Base-by-base conservation (phyloP, 305 asterid species). In the Solanum chacoense region DNA sequence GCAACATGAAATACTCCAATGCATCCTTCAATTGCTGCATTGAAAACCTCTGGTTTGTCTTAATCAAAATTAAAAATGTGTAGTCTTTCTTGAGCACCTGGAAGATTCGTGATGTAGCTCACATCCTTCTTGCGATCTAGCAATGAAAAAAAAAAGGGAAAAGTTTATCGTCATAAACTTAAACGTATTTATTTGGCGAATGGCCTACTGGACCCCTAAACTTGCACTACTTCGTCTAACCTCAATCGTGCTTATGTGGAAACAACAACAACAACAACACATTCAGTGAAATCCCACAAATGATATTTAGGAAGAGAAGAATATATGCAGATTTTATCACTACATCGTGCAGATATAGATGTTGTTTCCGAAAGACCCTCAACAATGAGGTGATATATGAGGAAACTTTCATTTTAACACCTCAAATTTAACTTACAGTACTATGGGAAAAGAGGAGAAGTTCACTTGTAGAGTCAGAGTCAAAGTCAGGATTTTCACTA, bases 1-100 rank as follows among this genome's bases (percentile, higher is more conserved):
- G 98, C 98, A 81, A 90, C 92, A 92, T 95, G 99, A 91, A 95
- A 96, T 4, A 94, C 95, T 4, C 98, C 97, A 76, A 50, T 24
- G 95, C 98, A 95, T 3, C 97, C 99, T 40, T 92, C 91, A 3
- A 95, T 88, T 84, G 98, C 92, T 2, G 93, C 63, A 2, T 75
- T 72, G 55, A 96, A 96, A 74, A 88, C 88, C 16, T 89, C 92
- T 1, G 98, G 96, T 1, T 90, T 88, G 87, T 93, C 92, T 8
- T 94, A 91, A 85, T 96, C 95, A 0, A 97, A 96, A 50, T 89
- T 77, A 94, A 93, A 96, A 32, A 96, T 89, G 3, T 59, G 86
- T 2, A 94, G 93, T 80, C 96, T 91, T 20, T 93, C 95, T 7
- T 94, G 55, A 85, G 99, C 98, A 24, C 98, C 95, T 4, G 94